A percentile compares a stretch with the other conserved stretches of the same genome.
Evolutionary conservation across 495 filamentous ascomycete species (phyloP).

Genomic region (Talaromyces borbonicus): DNA sequence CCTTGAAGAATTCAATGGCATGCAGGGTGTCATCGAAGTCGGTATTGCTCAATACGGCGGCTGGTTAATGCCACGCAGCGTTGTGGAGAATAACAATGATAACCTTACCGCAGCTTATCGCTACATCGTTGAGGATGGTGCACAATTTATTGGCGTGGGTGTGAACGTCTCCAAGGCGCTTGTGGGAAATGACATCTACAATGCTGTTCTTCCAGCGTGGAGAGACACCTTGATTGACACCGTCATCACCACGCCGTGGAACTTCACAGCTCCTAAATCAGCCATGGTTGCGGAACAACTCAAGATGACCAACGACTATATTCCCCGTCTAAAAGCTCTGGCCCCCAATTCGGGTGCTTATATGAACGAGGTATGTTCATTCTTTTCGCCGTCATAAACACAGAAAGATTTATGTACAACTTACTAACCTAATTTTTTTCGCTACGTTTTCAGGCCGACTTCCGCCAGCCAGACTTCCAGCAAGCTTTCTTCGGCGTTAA

Average conservation of each 20-base stretch:
- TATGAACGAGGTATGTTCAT: conserved; percentile 16
- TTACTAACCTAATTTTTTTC: neutral
- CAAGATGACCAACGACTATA: conserved; percentile 4
- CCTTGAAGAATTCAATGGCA: conserved; percentile 28
- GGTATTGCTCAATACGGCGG: conserved; percentile 46
- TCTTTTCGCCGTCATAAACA: conserved; percentile 9
- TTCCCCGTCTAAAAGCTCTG: conserved; percentile 16
- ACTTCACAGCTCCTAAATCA: conserved; percentile 29
- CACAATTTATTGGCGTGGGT: conserved; percentile 33
- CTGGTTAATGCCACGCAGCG: conserved; percentile 44
- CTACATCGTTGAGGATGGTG: conserved; percentile 32
- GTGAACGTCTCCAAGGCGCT: conserved; percentile 13
- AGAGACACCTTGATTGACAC: conserved; percentile 40
- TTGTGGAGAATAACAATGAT: conserved; percentile 40
- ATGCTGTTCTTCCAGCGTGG: conserved; percentile 50
- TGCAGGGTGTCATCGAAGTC: conserved; percentile 30
- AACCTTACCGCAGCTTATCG: conserved; percentile 29
- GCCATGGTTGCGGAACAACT: conserved; percentile 26
- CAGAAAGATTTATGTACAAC: neutral
- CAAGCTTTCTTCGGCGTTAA: conserved; percentile 40
- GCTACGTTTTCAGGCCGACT: conserved; percentile 21
- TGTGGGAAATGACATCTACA: conserved; percentile 37
- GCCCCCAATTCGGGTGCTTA: conserved; percentile 26
- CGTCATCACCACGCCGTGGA: conserved; percentile 29
- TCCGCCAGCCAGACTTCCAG: conserved; percentile 41